Evolutionary conservation across 495 filamentous ascomycete species (phyloP).

Genomic region (Sordaria brevicollis): DNA sequence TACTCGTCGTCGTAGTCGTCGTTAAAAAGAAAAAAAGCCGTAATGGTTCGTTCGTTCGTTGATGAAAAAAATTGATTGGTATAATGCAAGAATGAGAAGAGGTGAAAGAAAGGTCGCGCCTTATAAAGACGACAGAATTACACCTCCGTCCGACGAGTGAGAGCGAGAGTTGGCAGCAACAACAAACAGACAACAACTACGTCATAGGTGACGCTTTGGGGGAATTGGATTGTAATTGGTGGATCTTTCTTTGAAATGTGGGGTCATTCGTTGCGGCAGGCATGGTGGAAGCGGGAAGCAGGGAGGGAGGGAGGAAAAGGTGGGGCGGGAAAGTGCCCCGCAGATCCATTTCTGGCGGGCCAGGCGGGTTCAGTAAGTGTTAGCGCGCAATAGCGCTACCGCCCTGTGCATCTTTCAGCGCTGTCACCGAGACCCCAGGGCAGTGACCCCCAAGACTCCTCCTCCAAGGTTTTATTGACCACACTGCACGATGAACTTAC

Average conservation of each 20-base stretch:
- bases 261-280: background rate
- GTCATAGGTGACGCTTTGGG: slow-evolving; percentile 18
- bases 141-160: background rate
- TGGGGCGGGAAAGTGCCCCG: background rate
- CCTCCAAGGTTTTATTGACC: background rate
- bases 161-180: background rate
- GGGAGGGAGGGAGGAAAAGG: background rate
- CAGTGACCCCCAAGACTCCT: no score
- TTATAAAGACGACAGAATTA: background rate
- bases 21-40: background rate
- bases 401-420: background rate
- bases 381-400: background rate
- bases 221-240: background rate
- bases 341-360: background rate
- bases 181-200: slow-evolving; percentile 4
- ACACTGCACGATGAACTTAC: background rate
- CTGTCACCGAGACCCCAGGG: background rate
- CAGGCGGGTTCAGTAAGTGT: background rate
- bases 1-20: background rate
- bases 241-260: background rate
- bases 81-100: background rate
- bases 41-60: background rate
- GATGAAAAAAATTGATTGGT: background rate
- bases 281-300: background rate
- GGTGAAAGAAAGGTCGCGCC: background rate